Base-by-base conservation (phyloP, 495 filamentous ascomycete species). In the Opeltia flavorubescens region DNA sequence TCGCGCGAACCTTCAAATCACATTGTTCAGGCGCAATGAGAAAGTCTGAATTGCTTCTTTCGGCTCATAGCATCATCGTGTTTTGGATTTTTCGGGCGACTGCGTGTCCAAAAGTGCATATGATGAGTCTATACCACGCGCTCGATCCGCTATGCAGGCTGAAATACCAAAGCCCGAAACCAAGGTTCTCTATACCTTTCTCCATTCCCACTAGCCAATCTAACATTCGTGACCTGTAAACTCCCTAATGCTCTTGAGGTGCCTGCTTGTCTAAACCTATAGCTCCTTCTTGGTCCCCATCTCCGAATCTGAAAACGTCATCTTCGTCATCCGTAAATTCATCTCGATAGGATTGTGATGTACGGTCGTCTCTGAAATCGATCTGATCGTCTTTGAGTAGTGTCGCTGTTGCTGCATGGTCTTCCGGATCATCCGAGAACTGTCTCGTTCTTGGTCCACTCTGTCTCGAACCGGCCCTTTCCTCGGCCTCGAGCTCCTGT, bases 401-500 rank as follows among this genome's bases (percentile, higher is more conserved):
- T 2, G 62, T 69, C 2, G 56, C 61, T 21, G 70, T 64, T 13
- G 69, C 70, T 4, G 55, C 49, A 35, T 70, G 66, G 28, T 58
- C 63, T 43, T 64, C 61, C 2, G 62, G 60, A 31, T 73, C 69
- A 23, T 73, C 68, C 18, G 69, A 64, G 44, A 71, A 74, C 1
- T 47, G 56, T 46, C 52, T 55, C 46, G 61, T 61, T 43, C 61
- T 60, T 18, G 55, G 34, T 25, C 62, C 57, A 40, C 64, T 67
- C 13, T 55, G 56, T 53, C 64, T 68, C 30, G 64, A 66, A 52
- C 58, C 71, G n/a, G 55, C 66, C 11, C 74, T 75, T 59, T 89
- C 89, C 54, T 86, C 82, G n/a, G 70, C 72, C 54, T 95, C 89
- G 9, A 98, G 72, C 62, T 95, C 78, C 43, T 75, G 73, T 5